Evolutionary conservation across 441 rosid species (phyloP).

Genomic region (Erysimum pusillum): DNA sequence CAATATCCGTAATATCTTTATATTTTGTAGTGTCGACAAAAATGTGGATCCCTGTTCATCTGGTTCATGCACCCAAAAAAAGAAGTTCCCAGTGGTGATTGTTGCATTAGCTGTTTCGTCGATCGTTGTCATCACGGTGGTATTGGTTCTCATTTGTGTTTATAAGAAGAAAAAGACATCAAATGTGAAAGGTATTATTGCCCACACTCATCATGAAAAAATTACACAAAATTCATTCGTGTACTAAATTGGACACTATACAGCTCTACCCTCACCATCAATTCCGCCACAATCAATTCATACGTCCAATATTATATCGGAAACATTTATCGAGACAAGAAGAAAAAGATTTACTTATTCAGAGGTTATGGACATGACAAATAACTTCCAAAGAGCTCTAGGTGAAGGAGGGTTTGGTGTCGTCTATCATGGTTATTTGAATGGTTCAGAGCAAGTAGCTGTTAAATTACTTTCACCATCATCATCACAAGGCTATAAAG

Average conservation of each 20-base stretch:
- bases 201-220: too few relatives aligned
- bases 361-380: constrained; percentile 45
- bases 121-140: background rate
- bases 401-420: constrained; percentile 58
- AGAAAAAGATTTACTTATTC: constrained; percentile 34
- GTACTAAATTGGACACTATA: background rate
- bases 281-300: rapidly evolving
- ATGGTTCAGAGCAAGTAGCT: constrained; percentile 45
- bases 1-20: background rate
- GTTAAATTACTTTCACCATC: constrained; percentile 47
- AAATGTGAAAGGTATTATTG: too few relatives aligned
- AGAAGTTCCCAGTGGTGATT: constrained; percentile 7
- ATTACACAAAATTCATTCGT: background rate
- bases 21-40: constrained; percentile 25
- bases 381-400: constrained; percentile 35
- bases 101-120: constrained; percentile 15
- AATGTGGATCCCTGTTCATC: background rate
- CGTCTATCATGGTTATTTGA: constrained; percentile 50
- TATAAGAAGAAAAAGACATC: background rate
- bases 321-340: constrained; percentile 23
- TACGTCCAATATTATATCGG: background rate
- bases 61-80: constrained; percentile 4
- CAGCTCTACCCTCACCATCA: background rate
- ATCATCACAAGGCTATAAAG: constrained; percentile 51
- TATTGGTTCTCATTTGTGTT: constrained; percentile 4